Base-by-base conservation (phyloP, 2,329 filamentous ascomycete species). In the Phialophora chinensis region DNA sequence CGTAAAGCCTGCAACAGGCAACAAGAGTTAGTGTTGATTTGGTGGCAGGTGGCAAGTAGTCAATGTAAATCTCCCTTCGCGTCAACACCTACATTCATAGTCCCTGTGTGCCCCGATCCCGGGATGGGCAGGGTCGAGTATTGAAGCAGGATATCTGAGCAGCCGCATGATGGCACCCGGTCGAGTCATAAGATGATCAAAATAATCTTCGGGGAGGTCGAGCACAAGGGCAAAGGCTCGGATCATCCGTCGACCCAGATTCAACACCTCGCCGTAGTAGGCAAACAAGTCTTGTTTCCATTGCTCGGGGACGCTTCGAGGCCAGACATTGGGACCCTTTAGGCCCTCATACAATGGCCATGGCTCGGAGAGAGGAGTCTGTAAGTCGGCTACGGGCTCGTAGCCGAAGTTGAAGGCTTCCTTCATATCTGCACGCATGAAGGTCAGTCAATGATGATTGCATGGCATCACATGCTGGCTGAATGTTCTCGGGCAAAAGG, bases 181-280 rank as follows among this genome's bases (percentile, higher is more conserved):
- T 67, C 84, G 81, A 0, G 79, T 81, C 23, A 83, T 81, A 60
- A 86, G 82, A 3, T 76, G 75, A 65, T 88, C 85, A 72, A 88
- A 88, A 62, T 84, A 83, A 38, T 80, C 72, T 71, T 88, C 86
- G 0, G 81, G 78, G 2, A 88, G 76, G 11, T 80, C 80, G 1
- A 88, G 77, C 4, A 82, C 83, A 3, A 88, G 77, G 0, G 86
- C 85, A 70, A 89, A 86, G 4, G 81, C 75, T 4, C 79, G 77
- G 1, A 85, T 80, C 47, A 88, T 72, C 44, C 78, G 80, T 29
- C 86, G 79, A 1, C 85, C 82, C 0, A 88, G 77, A 0, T 70
- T 76, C 12, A 88, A 77, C 42, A 83, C 83, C 4, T 78, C 74
- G 20, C 75, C 72, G 77, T 82, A 86, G 71, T 87, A 85, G 0